Conservation (phyloP, 1,139 yeast species). For the Suhomyces guaymorum region DNA sequence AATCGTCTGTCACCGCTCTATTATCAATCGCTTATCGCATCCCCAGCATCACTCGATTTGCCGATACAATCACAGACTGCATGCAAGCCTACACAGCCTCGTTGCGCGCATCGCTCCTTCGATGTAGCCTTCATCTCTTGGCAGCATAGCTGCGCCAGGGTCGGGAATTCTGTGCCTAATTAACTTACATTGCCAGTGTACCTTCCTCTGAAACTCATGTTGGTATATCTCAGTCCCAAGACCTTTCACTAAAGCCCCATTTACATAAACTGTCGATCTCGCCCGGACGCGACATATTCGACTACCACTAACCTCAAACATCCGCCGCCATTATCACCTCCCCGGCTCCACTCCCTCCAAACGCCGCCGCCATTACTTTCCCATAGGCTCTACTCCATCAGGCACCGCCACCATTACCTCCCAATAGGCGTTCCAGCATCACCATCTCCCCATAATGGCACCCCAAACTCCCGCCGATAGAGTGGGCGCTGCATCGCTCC, state of each 20-base stretch:
- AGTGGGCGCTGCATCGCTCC: slow-evolving; percentile 10
- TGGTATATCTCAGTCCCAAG: background rate
- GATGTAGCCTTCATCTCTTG: slow-evolving; percentile 1
- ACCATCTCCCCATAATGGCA: slow-evolving; percentile 9
- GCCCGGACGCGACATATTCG: no score
- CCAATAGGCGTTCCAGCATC: background rate
- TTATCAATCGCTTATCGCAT: background rate
- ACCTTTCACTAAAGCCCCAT: no score
- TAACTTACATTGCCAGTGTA: no score
- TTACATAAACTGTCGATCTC: no score
- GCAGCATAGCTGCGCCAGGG: slow-evolving; percentile 2
- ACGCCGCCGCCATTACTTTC: no score
- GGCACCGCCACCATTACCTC: background rate
- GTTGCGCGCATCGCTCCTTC: background rate
- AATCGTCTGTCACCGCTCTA: no score
- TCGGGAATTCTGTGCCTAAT: background rate
- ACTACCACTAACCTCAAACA: no score
- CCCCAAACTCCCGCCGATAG: slow-evolving; percentile 12
- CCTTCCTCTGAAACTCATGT: no score
- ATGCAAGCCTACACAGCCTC: slow-evolving; percentile 1
- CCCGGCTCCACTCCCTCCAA: no score
- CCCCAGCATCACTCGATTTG: background rate
- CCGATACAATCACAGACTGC: no score
- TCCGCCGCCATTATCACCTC: no score
- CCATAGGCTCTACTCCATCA: background rate